Evolutionary conservation across 495 filamentous ascomycete species (phyloP).

Genomic region (Podospora pseudocomata): DNA sequence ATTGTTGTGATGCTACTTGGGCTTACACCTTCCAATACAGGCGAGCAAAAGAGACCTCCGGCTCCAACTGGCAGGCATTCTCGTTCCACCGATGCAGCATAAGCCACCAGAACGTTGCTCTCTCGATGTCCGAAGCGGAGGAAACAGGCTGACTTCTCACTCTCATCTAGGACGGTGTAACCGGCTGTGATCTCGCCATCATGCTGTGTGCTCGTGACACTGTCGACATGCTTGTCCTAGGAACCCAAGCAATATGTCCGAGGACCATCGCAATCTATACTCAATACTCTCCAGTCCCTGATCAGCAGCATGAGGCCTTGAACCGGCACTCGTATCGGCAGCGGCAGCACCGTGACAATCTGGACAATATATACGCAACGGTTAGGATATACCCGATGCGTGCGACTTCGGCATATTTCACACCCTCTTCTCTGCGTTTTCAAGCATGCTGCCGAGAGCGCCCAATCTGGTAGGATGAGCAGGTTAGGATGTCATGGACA

Average conservation of each 20-base stretch:
- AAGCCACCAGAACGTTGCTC: too few relatives aligned
- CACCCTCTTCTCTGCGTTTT: background rate
- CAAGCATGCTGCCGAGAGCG: background rate
- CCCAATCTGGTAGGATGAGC: background rate
- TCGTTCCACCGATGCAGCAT: background rate
- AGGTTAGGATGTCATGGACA: background rate
- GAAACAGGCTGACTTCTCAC: too few relatives aligned
- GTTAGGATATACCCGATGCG: constrained; percentile 5
- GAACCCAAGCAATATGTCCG: background rate
- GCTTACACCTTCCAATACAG: background rate
- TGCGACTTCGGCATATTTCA: constrained; percentile 14
- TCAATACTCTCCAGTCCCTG: background rate
- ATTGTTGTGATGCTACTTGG: background rate
- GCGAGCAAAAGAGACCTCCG: background rate
- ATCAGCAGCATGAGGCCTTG: background rate
- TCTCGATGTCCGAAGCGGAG: too few relatives aligned
- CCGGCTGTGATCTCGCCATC: background rate
- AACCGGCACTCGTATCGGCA: constrained; percentile 8
- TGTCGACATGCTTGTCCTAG: background rate
- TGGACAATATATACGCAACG: constrained; percentile 14
- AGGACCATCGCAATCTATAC: background rate
- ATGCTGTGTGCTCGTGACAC: background rate
- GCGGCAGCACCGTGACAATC: constrained; percentile 10
- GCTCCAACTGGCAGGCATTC: background rate
- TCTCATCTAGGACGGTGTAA: background rate